phyloP scores from a whole-genome alignment of 306 rosid genomes.

The Dicorynia guianensis region DNA sequence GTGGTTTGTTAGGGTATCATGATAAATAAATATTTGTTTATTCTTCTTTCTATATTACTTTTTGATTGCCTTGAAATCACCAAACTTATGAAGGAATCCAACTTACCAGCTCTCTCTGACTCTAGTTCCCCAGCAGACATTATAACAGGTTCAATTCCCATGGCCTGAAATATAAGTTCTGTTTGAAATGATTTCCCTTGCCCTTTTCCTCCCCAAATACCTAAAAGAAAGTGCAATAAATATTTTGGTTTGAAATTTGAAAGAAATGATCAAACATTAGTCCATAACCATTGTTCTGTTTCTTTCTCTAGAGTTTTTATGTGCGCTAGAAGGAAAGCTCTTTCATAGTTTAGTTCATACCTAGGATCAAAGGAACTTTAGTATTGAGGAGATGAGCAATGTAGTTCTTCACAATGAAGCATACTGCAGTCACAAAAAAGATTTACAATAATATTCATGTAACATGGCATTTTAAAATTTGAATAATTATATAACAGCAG shows the following conservation, averaged over 20 bases:
- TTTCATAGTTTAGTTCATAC: conserved; percentile 49
- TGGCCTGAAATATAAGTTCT: conserved; percentile 88
- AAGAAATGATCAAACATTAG: conserved; percentile 6
- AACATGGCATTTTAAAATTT: conserved; percentile 19
- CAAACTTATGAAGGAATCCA: conserved; percentile 32
- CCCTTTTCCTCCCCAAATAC: conserved; percentile 99
- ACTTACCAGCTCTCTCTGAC: conserved; percentile 96
- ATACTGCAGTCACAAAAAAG: conserved; percentile 60
- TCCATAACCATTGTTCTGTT: neutral
- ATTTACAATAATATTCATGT: conserved; percentile 18
- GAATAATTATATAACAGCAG: neutral
- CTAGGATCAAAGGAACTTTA: conserved; percentile 93
- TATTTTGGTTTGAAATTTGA: conserved; percentile 1
- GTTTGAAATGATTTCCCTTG: conserved; percentile 99
- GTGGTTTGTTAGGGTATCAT: conserved; percentile 9
- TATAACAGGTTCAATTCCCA: conserved; percentile 94
- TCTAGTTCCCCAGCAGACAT: conserved; percentile 99
- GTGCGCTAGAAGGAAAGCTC: neutral
- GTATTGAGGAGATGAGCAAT: conserved; percentile 69
- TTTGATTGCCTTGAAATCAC: conserved; percentile 10
- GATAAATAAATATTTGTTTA: conserved; percentile 26
- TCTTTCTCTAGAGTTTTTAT: conserved; percentile 2
- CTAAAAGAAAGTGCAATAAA: conserved; percentile 47
- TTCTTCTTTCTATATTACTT: conserved; percentile 17
- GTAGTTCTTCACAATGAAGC: conserved; percentile 92